phyloP scores from a whole-genome alignment of 495 filamentous ascomycete genomes.

The Penicillium flavigenum region DNA sequence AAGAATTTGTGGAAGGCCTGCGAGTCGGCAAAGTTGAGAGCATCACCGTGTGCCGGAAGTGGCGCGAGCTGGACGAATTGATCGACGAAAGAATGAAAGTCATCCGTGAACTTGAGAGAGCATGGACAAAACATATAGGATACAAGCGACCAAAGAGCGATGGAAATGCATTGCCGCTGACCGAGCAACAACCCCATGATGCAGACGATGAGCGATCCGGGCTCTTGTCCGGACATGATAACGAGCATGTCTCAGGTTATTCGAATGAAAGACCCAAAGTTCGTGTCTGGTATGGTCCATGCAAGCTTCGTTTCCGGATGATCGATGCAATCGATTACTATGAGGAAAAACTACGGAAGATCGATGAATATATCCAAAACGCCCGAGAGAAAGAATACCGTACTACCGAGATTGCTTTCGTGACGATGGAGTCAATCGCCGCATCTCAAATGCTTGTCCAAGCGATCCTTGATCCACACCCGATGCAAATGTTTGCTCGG shows the following conservation, averaged over 20 bases:
- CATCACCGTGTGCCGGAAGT: constrained; percentile 83
- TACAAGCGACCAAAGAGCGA: constrained; percentile 48
- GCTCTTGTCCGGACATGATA: constrained; percentile 51
- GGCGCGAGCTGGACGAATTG: constrained; percentile 76
- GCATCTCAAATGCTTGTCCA: constrained; percentile 92
- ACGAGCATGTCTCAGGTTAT: constrained; percentile 40
- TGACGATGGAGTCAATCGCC: constrained; percentile 95
- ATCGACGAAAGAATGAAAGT: constrained; percentile 64
- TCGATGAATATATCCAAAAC: constrained; percentile 72
- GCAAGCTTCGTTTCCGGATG: constrained; percentile 67
- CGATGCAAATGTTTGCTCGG: constrained; percentile 78
- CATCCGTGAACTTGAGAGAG: constrained; percentile 75
- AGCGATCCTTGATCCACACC: constrained; percentile 83
- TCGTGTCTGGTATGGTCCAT: constrained; percentile 76
- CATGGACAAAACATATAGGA: constrained; percentile 72
- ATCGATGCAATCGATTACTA: constrained; percentile 94
- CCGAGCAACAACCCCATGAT: constrained; percentile 44
- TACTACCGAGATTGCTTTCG: constrained; percentile 82
- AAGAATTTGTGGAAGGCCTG: constrained; percentile 80
- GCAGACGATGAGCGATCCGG: constrained; percentile 49
- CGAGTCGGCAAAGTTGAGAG: constrained; percentile 91
- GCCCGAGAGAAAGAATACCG: constrained; percentile 75
- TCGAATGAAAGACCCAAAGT: constrained; percentile 60
- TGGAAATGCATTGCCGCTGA: constrained; percentile 51
- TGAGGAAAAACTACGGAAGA: constrained; percentile 74